Percentiles rank a stretch among this genome's conserved stretches.
Conservation (phyloP, 306 rosid species). For the Begonia peltatifolia region DNA sequence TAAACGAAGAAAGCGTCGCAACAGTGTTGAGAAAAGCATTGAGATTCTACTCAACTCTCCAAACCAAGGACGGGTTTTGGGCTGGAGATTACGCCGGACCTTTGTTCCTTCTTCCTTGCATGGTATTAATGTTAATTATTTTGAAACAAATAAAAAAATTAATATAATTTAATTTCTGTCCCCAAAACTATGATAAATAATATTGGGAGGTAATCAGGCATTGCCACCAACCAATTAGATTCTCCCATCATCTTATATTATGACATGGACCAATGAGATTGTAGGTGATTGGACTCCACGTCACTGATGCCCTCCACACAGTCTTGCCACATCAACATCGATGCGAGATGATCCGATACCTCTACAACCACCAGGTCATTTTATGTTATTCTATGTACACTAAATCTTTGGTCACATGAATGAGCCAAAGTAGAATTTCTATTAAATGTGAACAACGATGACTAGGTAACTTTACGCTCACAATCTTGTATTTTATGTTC, state of each 20-base stretch:
- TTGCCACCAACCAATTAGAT: too few species aligned
- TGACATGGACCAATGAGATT: neutral
- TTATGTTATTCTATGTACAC: neutral
- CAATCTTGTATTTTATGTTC: too few species aligned
- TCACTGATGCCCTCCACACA: slow-evolving; percentile 30
- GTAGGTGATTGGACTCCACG: slow-evolving; percentile 49
- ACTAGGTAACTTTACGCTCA: neutral
- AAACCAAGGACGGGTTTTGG: slow-evolving; percentile 61
- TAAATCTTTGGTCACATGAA: neutral
- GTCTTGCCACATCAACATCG: slow-evolving; percentile 28
- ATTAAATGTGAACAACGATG: neutral
- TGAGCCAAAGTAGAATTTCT: neutral
- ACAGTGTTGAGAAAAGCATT: slow-evolving; percentile 30
- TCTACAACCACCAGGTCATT: slow-evolving; percentile 52
- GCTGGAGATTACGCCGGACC: slow-evolving; percentile 73
- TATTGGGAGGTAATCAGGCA: too few species aligned
- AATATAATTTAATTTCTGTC: neutral
- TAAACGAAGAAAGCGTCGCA: slow-evolving; percentile 17
- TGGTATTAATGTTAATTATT: slow-evolving; percentile 19
- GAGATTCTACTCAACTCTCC: slow-evolving; percentile 36
- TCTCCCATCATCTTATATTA: too few species aligned
- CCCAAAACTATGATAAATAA: too few species aligned
- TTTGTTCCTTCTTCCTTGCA: slow-evolving; percentile 55
- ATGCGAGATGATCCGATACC: slow-evolving; percentile 42
- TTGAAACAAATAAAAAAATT: neutral